Percentiles rank a stretch among this genome's conserved stretches.
These are phyloP conservation scores for Niveomyces coronatus DNA, from an alignment of 2,329 filamentous ascomycete species.

Conservation along the genomic window DNA sequence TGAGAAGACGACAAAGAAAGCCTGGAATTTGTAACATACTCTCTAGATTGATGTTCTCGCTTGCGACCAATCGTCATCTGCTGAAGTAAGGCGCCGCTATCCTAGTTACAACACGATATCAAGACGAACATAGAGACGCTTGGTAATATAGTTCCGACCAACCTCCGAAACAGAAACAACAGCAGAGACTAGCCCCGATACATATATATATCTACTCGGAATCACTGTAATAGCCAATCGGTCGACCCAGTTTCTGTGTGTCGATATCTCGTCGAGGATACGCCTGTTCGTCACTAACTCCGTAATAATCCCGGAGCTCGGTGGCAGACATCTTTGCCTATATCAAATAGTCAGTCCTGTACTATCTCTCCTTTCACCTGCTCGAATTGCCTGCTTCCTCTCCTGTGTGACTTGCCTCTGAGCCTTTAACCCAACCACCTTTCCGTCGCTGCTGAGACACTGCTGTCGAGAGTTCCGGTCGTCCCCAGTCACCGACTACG, in stretches of 20 bases:
- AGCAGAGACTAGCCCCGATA: neutral
- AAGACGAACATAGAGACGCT: no score
- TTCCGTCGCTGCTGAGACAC: neutral
- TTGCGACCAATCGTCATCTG: no score
- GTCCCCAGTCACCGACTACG: conserved; percentile 1
- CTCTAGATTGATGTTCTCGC: no score
- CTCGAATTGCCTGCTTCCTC: neutral
- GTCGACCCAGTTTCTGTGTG: neutral
- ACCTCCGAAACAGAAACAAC: no score
- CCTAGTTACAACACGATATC: no score
- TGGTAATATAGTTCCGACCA: no score
- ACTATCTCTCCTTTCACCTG: no score
- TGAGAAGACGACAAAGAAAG: no score
- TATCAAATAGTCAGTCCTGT: neutral
- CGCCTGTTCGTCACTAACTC: neutral
- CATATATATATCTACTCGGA: neutral
- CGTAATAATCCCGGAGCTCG: neutral
- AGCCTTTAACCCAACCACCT: neutral
- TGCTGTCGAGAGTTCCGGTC: neutral
- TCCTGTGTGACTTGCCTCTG: neutral
- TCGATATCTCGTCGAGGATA: neutral
- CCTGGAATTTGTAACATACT: no score
- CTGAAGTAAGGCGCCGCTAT: no score
- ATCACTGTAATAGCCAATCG: neutral
- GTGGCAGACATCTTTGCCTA: neutral